Conservation (phyloP, 352 stramenopile species). For the Globisporangium acanthophoron region DNA sequence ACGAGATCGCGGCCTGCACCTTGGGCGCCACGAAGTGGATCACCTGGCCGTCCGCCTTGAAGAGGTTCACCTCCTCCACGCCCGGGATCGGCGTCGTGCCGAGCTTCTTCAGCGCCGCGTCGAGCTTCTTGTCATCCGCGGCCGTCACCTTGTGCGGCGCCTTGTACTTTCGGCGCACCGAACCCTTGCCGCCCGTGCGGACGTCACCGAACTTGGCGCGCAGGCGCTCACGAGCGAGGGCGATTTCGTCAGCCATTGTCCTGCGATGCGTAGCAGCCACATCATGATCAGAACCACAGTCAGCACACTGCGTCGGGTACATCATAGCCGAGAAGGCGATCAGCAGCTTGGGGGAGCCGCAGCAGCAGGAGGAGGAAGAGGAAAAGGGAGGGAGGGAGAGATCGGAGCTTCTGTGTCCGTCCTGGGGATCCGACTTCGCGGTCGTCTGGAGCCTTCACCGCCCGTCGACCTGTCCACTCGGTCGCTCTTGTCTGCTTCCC, state of each 20-base stretch:
- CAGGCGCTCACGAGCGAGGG: constrained; percentile 82
- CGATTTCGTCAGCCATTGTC: constrained; percentile 85
- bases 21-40: constrained; percentile 98
- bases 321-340: too few relatives aligned
- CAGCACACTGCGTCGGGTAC: too few relatives aligned
- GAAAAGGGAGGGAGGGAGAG: too few relatives aligned
- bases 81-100: constrained; percentile 97
- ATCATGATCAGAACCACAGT: background rate
- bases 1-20: constrained; percentile 96
- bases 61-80: constrained; percentile 99
- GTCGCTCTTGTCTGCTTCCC: too few relatives aligned
- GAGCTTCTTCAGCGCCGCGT: constrained; percentile 97
- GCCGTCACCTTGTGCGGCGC: constrained; percentile 89
- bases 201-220: constrained; percentile 83
- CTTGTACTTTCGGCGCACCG: constrained; percentile 96
- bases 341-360: too few relatives aligned
- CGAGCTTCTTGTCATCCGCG: constrained; percentile 98
- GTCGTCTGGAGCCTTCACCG: too few relatives aligned
- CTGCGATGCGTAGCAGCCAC: background rate
- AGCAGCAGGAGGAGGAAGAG: too few relatives aligned
- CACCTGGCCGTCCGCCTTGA: constrained; percentile 98
- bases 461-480: too few relatives aligned
- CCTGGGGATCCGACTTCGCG: too few relatives aligned
- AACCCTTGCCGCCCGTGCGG: constrained; percentile 95
- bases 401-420: too few relatives aligned